Percentiles rank a stretch among this genome's conserved stretches.
Evolutionary conservation across 2,329 filamentous ascomycete species (phyloP).

Genomic region (Aspergillus novofumigatus): DNA sequence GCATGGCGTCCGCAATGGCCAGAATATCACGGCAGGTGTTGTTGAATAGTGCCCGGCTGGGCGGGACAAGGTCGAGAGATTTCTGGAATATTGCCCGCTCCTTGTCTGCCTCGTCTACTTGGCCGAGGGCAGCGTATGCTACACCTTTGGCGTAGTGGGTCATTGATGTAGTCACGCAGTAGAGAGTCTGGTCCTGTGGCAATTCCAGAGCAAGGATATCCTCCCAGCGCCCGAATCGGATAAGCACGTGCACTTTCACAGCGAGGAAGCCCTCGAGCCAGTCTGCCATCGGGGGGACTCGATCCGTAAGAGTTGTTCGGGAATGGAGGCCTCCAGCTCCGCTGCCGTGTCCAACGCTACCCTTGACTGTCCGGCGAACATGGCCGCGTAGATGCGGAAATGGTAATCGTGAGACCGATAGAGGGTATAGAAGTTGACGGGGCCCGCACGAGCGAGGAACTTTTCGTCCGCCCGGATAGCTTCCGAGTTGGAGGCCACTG

Average conservation of each 20-base stretch:
- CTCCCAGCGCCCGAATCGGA: conserved; percentile 70
- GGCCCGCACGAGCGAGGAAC: conserved; percentile 56
- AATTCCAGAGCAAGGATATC: conserved; percentile 57
- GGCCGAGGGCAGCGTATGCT: conserved; percentile 58
- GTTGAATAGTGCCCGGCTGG: conserved; percentile 63
- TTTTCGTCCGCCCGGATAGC: conserved; percentile 66
- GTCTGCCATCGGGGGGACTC: conserved; percentile 71
- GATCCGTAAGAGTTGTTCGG: conserved; percentile 60
- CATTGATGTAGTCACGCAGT: conserved; percentile 67
- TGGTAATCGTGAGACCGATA: conserved; percentile 74
- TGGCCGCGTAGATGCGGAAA: conserved; percentile 70
- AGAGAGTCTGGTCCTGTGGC: conserved; percentile 57
- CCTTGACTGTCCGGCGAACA: conserved; percentile 66
- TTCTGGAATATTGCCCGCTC: conserved; percentile 50
- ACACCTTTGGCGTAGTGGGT: conserved; percentile 65
- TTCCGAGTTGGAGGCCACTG: conserved; percentile 62
- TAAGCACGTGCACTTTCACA: conserved; percentile 63
- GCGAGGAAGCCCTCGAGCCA: conserved; percentile 70
- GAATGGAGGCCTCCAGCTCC: conserved; percentile 58
- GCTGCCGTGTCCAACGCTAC: conserved; percentile 59
- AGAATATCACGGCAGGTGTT: conserved; percentile 64
- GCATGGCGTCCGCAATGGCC: conserved; percentile 58
- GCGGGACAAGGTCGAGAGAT: conserved; percentile 51
- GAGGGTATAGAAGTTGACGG: conserved; percentile 68
- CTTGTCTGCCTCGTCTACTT: conserved; percentile 51